Percentiles rank a stretch among this genome's conserved stretches.
phyloP scores from a whole-genome alignment of 768 basidiomycete species.

The Udeniomyces megalosporus region DNA sequence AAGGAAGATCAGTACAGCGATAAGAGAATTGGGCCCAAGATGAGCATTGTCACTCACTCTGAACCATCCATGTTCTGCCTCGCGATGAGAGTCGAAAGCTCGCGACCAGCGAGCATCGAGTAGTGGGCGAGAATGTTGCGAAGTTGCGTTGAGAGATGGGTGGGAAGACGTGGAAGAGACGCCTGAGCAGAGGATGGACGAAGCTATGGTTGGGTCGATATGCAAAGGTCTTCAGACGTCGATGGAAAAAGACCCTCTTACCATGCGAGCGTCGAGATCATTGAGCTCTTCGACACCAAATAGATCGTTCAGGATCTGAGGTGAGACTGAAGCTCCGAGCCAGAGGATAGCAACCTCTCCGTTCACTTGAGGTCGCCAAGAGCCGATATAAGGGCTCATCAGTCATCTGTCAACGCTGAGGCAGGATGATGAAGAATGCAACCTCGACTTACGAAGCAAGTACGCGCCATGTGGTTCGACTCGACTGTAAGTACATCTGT shows the following conservation, averaged over 20 bases:
- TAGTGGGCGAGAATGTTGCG: slow-evolving; percentile 67
- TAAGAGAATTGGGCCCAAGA: too few species aligned
- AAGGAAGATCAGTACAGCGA: too few species aligned
- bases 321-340: slow-evolving; percentile 69
- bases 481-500: slow-evolving; percentile 64
- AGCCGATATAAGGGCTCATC: background rate
- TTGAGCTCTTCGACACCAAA: slow-evolving; percentile 69
- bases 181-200: too few species aligned
- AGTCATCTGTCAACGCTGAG: background rate
- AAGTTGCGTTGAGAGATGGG: slow-evolving; percentile 64
- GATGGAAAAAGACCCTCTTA: slow-evolving; percentile 24
- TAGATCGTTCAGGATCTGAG: slow-evolving; percentile 63
- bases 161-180: slow-evolving; percentile 51
- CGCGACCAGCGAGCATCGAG: slow-evolving; percentile 32
- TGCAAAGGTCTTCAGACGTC: too few species aligned
- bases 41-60: slow-evolving; percentile 33
- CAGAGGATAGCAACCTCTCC: slow-evolving; percentile 76
- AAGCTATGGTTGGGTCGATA: too few species aligned
- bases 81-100: slow-evolving; percentile 45
- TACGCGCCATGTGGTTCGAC: slow-evolving; percentile 91
- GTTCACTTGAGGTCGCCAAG: slow-evolving; percentile 58
- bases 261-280: slow-evolving; percentile 51
- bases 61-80: slow-evolving; percentile 83
- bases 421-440: background rate
- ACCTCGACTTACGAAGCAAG: slow-evolving; percentile 66